A percentile compares a stretch with the other conserved stretches of the same genome.
Conservation (phyloP, 257 asterid genomes). For the Capsicum chinense region DNA sequence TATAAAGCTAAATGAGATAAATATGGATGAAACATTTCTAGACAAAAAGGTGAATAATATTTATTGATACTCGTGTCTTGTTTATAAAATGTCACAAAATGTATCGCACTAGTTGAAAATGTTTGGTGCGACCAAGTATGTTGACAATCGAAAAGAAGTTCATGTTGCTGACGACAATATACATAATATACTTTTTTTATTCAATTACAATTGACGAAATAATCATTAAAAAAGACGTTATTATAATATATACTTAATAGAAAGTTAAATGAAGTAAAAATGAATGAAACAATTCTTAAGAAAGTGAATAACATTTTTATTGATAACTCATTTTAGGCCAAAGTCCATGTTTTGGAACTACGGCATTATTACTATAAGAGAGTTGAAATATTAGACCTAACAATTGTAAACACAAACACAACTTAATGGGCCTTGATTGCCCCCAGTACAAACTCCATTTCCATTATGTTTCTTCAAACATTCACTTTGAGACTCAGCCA, state of each 20-base stretch:
- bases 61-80: no score
- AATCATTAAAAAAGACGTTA: background rate
- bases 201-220: background rate
- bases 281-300: background rate
- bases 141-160: no score
- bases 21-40: no score
- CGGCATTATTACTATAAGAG: background rate
- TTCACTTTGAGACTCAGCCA: background rate
- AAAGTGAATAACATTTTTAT: background rate
- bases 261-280: background rate
- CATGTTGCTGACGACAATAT: no score
- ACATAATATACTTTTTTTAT: no score
- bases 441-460: background rate
- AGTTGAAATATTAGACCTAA: background rate
- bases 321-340: background rate
- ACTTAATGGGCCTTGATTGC: background rate
- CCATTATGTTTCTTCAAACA: background rate
- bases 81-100: no score
- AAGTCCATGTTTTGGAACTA: background rate
- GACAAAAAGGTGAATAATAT: no score
- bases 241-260: background rate
- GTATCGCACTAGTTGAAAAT: no score
- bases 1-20: no score
- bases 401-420: slow-evolving; percentile 8
- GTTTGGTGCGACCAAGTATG: no score